Evolutionary conservation across 78 protist genomes (phyloP), one percentile per base, ranked within the genome.

Genomic region (Tieghemostelium lacteum): DNA sequence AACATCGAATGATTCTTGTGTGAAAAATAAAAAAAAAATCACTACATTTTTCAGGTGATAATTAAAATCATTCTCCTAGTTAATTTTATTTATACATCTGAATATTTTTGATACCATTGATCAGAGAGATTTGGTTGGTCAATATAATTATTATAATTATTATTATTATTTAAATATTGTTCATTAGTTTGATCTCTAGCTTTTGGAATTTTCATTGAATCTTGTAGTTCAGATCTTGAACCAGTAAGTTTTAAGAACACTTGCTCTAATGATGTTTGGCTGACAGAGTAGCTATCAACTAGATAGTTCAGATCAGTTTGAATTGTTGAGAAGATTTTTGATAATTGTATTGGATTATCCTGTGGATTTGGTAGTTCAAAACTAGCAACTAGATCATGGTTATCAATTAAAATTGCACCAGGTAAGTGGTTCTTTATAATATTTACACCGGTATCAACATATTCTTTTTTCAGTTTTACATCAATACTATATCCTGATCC

Each of bases 401-500:
- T 6, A 60, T 60, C 71, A 3, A 75, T 16, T 2, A 75, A 34
- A 22, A 5, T 12, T 3, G 63, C 69, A 22, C 8, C 10, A 34
- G 85, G 85, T 20, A 75, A 58, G 16, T 26, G 17, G 8, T 60
- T 8, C 26, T 12, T 4, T 5, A 75, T 7, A 22, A 60, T 14
- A 17, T 75, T 52, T 17, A 60, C 55, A 60, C 72, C 85, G 17
- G 45, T 28, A 19, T 58, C 31, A 33, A 60, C 29, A 60, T 75
- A 75, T 26, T 75, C 71, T 12, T 60, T 75, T 40, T 75, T 85
- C 8, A 63, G 36, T 45, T 72, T 85, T 26, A 85, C 49, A 49
- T 85, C 71, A 0, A 85, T 28, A n/a, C 66, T 62, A 72, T 87
- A 87, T 24, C 93, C 93, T 31, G 73, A 40, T 7, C 86, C 74